A percentile compares a stretch with the other conserved stretches of the same genome.
Evolutionary conservation across 2,329 filamentous ascomycete species (phyloP).

Genomic region (Mycocentrospora acerina): DNA sequence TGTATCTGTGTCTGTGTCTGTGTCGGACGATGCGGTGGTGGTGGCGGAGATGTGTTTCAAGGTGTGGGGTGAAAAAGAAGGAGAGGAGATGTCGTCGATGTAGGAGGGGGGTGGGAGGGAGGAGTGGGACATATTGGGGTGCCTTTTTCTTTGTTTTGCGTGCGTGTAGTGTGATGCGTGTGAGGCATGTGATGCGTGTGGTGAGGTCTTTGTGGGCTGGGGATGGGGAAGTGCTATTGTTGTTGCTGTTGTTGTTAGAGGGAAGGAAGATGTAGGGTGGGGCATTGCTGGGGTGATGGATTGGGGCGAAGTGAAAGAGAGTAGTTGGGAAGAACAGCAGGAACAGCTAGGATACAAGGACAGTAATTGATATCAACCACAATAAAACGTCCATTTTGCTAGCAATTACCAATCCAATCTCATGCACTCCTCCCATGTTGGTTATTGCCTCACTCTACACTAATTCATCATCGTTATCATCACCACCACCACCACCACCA

Average conservation of each 20-base stretch:
- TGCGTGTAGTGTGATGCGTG: no score
- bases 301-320: no score
- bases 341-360: no score
- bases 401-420: conserved; percentile 5
- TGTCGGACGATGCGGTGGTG: conserved; percentile 13
- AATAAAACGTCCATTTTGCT: neutral
- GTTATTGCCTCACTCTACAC: no score
- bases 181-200: no score
- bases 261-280: neutral
- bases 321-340: no score
- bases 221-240: neutral
- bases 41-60: conserved; percentile 2
- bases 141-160: neutral
- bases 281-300: no score
- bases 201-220: no score
- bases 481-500: no score
- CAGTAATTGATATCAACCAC: neutral
- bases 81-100: conserved; percentile 25
- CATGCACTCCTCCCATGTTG: no score
- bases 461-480: no score
- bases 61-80: conserved; percentile 16
- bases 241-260: neutral
- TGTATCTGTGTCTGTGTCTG: conserved; percentile 2
- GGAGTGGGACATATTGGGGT: neutral
- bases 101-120: conserved; percentile 14